These are phyloP conservation scores for Xylariomycetidae sp. DNA, from an alignment of 2,329 filamentous ascomycete genomes.

Conservation along the genomic window DNA sequence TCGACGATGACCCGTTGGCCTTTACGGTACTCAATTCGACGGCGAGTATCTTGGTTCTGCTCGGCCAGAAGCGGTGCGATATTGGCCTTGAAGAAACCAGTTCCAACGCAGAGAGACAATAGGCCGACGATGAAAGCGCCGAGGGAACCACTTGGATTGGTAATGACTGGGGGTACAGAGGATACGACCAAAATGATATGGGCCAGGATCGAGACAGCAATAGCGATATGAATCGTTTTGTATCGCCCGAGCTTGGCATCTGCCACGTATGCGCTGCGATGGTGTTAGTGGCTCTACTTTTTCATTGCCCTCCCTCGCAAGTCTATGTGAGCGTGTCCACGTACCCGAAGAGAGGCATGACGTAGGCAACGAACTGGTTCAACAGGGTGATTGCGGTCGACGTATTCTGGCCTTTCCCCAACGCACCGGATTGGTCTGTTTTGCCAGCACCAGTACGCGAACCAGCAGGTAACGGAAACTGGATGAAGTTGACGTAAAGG, in stretches of 20 bases:
- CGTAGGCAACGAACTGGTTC: conserved; percentile 57
- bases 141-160: conserved; percentile 44
- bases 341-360: conserved; percentile 50
- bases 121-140: conserved; percentile 33
- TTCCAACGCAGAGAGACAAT: conserved; percentile 56
- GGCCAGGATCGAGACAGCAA: conserved; percentile 45
- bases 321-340: too few relatives aligned
- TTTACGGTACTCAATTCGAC: conserved; percentile 41
- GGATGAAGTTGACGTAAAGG: conserved; percentile 63
- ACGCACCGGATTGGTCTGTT: conserved; percentile 40
- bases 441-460: conserved; percentile 46
- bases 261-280: conserved; percentile 44
- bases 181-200: conserved; percentile 55
- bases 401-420: conserved; percentile 53
- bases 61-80: conserved; percentile 60
- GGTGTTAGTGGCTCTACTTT: neutral
- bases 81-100: conserved; percentile 62
- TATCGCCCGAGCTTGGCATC: conserved; percentile 70
- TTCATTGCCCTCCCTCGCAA: too few relatives aligned
- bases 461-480: conserved; percentile 45
- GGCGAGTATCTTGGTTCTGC: conserved; percentile 43
- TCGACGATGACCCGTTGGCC: conserved; percentile 57
- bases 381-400: conserved; percentile 43
- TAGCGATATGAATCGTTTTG: conserved; percentile 58
- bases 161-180: conserved; percentile 49